Evolutionary conservation across 108 stramenopile species (phyloP), one percentile per base, ranked within the genome.

Genomic region (Pseudonitzschia pungens): DNA sequence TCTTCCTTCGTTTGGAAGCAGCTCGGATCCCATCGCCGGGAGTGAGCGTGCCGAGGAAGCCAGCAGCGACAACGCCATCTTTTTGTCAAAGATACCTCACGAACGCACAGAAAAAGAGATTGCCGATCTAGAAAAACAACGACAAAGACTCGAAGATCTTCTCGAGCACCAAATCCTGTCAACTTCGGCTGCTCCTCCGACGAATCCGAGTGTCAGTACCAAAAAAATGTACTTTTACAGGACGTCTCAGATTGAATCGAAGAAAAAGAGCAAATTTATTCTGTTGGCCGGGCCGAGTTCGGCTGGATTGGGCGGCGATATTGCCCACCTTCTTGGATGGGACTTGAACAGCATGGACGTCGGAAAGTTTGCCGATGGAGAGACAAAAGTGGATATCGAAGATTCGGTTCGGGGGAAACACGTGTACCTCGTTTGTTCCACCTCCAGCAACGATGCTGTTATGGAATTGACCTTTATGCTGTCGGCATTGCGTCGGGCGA

Each of bases 401-500:
- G 92, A 93, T 8, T 65, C 82, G 22, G 86, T 93, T 27, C 84
- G 89, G 27, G 93, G 88, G 6, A 96, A 93, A 68, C 84, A 93
- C 48, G 92, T 93, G 10, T 96, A 81, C 56, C 71, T 96, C 1
- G 70, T 96, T 20, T 85, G 86, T 64, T 75, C 87, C 11, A 93
- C 96, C 18, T 78, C 83, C 14, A 79, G 81, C 0, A 77, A 84
- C 31, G 90, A 87, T 71, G 56, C 89, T 43, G 60, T 96, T 4
- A 89, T 94, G 89, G 91, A 96, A 63, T 76, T 93, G 22, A 66
- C 94, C 54, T 73, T 96, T 18, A 81, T 90, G 21, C 72, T 94
- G 33, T 83, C 88, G n/a, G 80, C 91, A 6, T 55, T 91, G 18
- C 71, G 91, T 29, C 67, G 92, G 24, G 89, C 92, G 21, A 84